Conservation (phyloP, 352 stramenopile genomes). For the Globisporangium mamillatum region DNA sequence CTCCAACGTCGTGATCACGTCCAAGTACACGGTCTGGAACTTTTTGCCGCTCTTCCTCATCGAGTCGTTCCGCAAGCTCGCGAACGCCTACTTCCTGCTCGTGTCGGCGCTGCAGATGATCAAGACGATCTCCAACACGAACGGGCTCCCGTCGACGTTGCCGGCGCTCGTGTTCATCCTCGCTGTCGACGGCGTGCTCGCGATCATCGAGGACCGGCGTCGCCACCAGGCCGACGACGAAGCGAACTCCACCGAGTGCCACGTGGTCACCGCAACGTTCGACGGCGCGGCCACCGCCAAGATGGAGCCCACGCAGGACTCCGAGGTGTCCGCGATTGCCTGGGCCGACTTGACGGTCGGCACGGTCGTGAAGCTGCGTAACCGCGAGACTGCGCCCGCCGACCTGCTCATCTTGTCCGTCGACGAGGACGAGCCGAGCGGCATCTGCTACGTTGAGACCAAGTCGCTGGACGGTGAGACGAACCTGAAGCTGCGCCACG, state of each 20-base stretch:
- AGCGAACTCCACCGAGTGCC: constrained; percentile 73
- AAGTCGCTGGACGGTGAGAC: constrained; percentile 89
- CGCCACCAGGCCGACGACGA: constrained; percentile 77
- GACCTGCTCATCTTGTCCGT: constrained; percentile 85
- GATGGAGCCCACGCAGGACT: constrained; percentile 30
- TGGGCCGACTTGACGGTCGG: constrained; percentile 83
- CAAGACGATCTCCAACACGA: constrained; percentile 81
- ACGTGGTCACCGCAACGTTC: constrained; percentile 52
- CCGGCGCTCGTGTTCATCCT: constrained; percentile 88
- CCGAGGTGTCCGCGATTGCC: constrained; percentile 46
- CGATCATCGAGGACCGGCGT: constrained; percentile 81
- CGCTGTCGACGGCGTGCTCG: constrained; percentile 78
- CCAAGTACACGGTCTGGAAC: constrained; percentile 89
- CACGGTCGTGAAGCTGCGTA: constrained; percentile 72
- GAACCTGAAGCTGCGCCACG: constrained; percentile 87
- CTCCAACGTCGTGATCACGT: constrained; percentile 89
- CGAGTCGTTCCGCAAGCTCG: constrained; percentile 83
- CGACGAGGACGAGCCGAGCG: constrained; percentile 66
- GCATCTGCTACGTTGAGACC: constrained; percentile 88
- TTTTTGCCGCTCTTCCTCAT: constrained; percentile 89
- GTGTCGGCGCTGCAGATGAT: constrained; percentile 85
- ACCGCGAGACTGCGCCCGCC: constrained; percentile 75
- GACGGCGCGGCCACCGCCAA: constrained; percentile 27
- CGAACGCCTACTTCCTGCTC: constrained; percentile 93
- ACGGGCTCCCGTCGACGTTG: constrained; percentile 73